phyloP scores from a whole-genome alignment of 495 filamentous ascomycete genomes.

The Penicillium herquei region DNA sequence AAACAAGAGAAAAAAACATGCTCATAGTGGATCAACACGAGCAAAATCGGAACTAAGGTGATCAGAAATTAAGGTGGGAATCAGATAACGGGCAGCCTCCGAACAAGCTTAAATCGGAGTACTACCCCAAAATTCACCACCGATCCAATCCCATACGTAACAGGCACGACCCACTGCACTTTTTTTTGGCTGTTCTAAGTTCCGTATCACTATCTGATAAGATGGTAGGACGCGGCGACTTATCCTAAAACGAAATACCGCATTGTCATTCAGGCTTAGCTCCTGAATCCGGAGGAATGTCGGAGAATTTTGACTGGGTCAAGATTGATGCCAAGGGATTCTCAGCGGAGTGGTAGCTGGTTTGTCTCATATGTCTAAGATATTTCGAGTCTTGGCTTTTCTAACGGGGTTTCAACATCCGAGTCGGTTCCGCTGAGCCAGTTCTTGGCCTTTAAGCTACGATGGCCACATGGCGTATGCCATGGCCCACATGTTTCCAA shows the following conservation, averaged over 20 bases:
- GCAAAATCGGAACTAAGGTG: background rate
- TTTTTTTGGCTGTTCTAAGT: background rate
- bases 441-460: too few species aligned
- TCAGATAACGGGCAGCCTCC: slow-evolving; percentile 20
- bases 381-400: too few species aligned
- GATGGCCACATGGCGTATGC: too few species aligned
- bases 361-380: background rate
- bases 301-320: background rate
- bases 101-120: slow-evolving; percentile 8
- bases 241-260: background rate
- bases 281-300: background rate
- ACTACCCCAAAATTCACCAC: background rate
- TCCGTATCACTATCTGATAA: slow-evolving; percentile 11
- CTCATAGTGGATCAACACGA: background rate
- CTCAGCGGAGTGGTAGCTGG: background rate
- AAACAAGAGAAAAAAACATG: background rate
- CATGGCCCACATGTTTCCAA: too few species aligned
- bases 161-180: background rate
- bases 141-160: background rate
- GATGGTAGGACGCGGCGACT: slow-evolving; percentile 3
- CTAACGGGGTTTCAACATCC: too few species aligned
- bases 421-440: too few species aligned
- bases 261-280: background rate
- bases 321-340: background rate
- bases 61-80: slow-evolving; percentile 2